Evolutionary conservation across 495 filamentous ascomycete genomes (phyloP), one percentile per base, ranked within the genome.

Genomic region (Durotheca rogersii): DNA sequence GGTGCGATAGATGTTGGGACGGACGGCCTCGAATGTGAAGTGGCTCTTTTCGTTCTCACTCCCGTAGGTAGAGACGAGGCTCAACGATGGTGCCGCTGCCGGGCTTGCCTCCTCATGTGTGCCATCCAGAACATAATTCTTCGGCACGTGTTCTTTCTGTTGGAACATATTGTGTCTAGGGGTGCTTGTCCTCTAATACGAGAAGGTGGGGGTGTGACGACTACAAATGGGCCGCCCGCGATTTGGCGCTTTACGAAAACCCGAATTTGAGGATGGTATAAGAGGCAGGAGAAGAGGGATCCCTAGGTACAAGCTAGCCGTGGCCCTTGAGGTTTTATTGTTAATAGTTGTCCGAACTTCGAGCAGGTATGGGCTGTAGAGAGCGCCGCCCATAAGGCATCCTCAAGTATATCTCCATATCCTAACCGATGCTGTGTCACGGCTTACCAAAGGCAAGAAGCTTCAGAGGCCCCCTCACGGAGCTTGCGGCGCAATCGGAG

Each of bases 1-100:
- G 25, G 82, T 84, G 14, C 83, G 74, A 63, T 85, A 87, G 2
- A 87, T 65, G 36, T 82, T 81, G 11, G 76, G 69, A 16, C 77
- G 74, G 27, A 85, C 19, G 4, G 74, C 72, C 57, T 85, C 76
- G 59, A 87, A 84, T 7, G 68, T 68, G 61, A 87, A 84, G 12
- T 72, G 64, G 47, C 79, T 78, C 0, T 58, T 59, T 27, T 61
- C 52, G 10, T 41, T 21, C 14, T 20, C 54, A 20, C 66, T 65
- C 7, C 56, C 56, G 17, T 64, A 65, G 35, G 58, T 65, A 7
- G 74, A 79, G 31, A 67, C 62, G 32, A 84, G 68, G 29, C 66
- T 56, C 2, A 83, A 48, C 0, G 59, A 56, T 12, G 49, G 40
- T 1, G 18, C n/a, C 12, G 47, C 18, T 10, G 20, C 39, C 12